Conservation (phyloP, 306 rosid species). For the Sophora flavescens region DNA sequence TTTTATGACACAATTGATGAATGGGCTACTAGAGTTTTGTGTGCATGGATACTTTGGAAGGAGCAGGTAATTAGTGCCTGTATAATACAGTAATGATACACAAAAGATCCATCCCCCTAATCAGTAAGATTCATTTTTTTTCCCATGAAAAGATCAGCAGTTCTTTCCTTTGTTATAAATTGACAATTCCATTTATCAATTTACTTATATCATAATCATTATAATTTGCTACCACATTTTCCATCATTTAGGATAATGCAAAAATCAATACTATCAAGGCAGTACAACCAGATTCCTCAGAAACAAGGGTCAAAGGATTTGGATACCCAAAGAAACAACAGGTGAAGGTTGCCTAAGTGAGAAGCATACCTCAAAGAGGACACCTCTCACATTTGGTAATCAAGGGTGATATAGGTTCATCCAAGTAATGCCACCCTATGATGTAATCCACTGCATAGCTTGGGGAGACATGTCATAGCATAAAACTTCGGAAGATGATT, state of each 20-base stretch:
- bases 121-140: constrained; percentile 24
- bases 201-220: constrained; percentile 9
- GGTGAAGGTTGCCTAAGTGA: constrained; percentile 79
- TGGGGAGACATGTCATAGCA: constrained; percentile 70
- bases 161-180: constrained; percentile 5
- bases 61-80: constrained; percentile 38
- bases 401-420: constrained; percentile 63
- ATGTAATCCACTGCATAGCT: constrained; percentile 70
- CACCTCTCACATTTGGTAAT: constrained; percentile 82
- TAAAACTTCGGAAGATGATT: constrained; percentile 60
- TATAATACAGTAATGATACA: constrained; percentile 12
- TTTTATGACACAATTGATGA: constrained; percentile 24
- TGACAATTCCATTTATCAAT: constrained; percentile 9
- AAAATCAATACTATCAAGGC: constrained; percentile 30
- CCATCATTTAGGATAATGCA: constrained; percentile 30
- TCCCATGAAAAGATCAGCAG: constrained; percentile 31
- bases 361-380: constrained; percentile 93
- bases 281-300: constrained; percentile 46
- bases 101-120: constrained; percentile 12
- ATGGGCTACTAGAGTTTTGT: constrained; percentile 31
- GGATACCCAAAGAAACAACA: constrained; percentile 50
- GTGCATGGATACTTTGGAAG: constrained; percentile 1
- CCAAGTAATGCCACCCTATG: constrained; percentile 73
- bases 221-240: constrained; percentile 21
- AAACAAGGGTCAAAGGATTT: constrained; percentile 54